Evolutionary conservation across 768 basidiomycete species (phyloP), one percentile per base, ranked within the genome.

Genomic region (Leccinum subtestaceum): DNA sequence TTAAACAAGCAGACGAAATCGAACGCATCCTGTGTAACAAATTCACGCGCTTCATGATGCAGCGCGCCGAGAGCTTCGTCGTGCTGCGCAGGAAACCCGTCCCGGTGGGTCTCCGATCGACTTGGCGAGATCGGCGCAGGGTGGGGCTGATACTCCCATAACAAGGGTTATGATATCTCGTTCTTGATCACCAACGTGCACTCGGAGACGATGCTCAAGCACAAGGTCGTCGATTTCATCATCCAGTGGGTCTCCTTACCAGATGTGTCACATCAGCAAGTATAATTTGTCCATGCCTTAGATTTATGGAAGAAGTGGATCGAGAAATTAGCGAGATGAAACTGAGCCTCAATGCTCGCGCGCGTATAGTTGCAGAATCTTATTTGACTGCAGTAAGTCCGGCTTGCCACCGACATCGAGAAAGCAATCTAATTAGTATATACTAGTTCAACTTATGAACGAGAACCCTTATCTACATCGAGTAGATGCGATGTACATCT

Each of bases 261-360:
- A 54, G 60, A 48, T 50, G 29, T 52, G 15, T 45, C 36, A 5
- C 43, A 21, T 29, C 3, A 29, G 21, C 12, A 3, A 38, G 52
- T 55, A 52, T 27, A 38, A 9, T 17, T 15, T 27, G 17, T 3
- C 67, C 40, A 46, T 40, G 31, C 40, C 40, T 13, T 63, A 95
- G 92, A 71, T 95, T 98, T 72, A 98, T 98, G 95, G 95, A 98
- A 70, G 97, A 98, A 67, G 97, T 99, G 1, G 97, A 99, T 76
- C 95, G 92, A 75, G 97, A 99, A 76, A 98, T 99, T 70, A 97
- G 94, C 60, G 97, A 98, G 75, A 98, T 98, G 93, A 98, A 98
- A 72, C 85, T 99, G 13, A 93, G 89, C 67, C 80, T 98, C 62
- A 99, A 98, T 69, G 94, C 95, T 19, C 84, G 97, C 56, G 95